A percentile compares a stretch with the other conserved stretches of the same genome.
These are phyloP conservation scores for Tuber brumale DNA, from an alignment of 495 filamentous ascomycete genomes.

Conservation along the genomic window DNA sequence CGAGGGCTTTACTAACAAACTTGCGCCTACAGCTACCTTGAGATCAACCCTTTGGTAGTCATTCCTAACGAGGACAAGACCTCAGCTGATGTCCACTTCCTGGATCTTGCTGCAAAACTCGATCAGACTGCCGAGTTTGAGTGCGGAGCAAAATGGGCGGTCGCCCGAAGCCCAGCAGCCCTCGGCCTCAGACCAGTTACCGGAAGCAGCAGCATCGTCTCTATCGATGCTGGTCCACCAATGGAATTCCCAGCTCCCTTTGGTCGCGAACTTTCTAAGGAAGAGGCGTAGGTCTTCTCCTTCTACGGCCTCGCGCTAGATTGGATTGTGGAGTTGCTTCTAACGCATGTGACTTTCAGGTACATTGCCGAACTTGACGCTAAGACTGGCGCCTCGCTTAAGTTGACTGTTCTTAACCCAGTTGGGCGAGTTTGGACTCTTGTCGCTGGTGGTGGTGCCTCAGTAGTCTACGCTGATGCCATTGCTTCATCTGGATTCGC, in stretches of 20 bases:
- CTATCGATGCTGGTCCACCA: constrained; percentile 90
- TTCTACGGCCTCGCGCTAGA: background rate
- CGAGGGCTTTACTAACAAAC: constrained; percentile 4
- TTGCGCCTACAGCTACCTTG: constrained; percentile 59
- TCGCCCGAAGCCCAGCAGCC: constrained; percentile 79
- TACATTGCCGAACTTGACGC: constrained; percentile 98
- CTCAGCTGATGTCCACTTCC: constrained; percentile 92
- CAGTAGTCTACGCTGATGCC: constrained; percentile 97
- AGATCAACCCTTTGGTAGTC: constrained; percentile 98
- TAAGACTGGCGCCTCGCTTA: constrained; percentile 97
- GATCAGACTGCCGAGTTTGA: constrained; percentile 99
- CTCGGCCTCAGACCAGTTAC: constrained; percentile 65
- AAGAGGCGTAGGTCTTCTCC: constrained; percentile 61
- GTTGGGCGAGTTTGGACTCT: constrained; percentile 93
- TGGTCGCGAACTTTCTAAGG: constrained; percentile 94
- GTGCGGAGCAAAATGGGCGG: constrained; percentile 97
- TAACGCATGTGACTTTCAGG: constrained; percentile 24
- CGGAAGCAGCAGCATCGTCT: constrained; percentile 63
- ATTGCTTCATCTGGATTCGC: constrained; percentile 96
- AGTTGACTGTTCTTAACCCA: constrained; percentile 91
- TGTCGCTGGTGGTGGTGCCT: constrained; percentile 98
- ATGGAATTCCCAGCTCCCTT: constrained; percentile 99
- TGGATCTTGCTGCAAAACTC: constrained; percentile 96
- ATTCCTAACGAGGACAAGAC: constrained; percentile 89
- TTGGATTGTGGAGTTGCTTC: background rate